Base-by-base conservation (phyloP, 2,329 filamentous ascomycete species). In the Fusarium pseudoanthophilum region DNA sequence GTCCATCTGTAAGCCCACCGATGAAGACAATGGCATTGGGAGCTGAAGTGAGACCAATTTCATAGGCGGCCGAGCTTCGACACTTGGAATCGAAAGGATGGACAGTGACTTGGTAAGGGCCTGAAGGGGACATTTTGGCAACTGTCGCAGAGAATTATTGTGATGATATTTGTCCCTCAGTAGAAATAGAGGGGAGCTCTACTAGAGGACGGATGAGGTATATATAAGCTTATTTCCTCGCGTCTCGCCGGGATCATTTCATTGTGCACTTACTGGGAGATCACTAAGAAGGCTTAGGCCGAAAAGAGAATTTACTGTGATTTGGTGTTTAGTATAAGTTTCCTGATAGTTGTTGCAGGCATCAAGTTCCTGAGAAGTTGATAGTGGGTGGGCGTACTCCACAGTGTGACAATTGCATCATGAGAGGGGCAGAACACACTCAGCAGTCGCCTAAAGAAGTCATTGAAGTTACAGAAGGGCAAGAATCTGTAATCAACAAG, bases 1-100 rank as follows among this genome's bases (percentile, higher is more conserved):
- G 88, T 4, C 92, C 92, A 80, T 94, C 92, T 42, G 87, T 87
- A 21, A 95, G 87, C 40, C 92, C 92, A 69, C 91, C 92, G 71
- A 94, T 87, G 82, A 92, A 92, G 68, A 94, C 81, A 60, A 94
- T 81, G 7, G 90, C 90, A 80, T 93, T 90, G 56, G 79, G 83
- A 64, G 84, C 80, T 45, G 81, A 76, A 16, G 74, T 46, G 21
- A 80, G 78, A 30, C 86, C 86, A 24, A 82, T 76, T 75, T 88
- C 87, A 71, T 88, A 88, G 37, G 86, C 86, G 64, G 82, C 83
- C 11, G 83, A 82, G 55, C 81, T 77, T 13, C 80, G 72, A 20
- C 80, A 83, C 9, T 82, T 79, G 10, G 85, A 86, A 28, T 80
- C 76, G 71, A 85, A 87, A 1, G 83, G 84, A 68, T 88, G 87